These are phyloP conservation scores for Ophiognomonia clavigignenti-juglandacearum DNA, from an alignment of 2,329 filamentous ascomycete species.

Conservation along the genomic window DNA sequence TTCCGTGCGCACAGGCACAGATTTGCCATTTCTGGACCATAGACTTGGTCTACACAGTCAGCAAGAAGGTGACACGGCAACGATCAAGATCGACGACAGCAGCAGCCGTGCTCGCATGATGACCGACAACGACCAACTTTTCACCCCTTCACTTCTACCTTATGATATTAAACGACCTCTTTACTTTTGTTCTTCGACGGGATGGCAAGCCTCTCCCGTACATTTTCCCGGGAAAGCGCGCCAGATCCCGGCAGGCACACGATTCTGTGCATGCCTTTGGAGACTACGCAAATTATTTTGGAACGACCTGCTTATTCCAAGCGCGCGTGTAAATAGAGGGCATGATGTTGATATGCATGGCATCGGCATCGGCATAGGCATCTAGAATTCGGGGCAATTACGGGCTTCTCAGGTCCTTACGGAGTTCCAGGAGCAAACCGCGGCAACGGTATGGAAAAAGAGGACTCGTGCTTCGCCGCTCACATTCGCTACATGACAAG, in stretches of 20 bases:
- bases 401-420: constrained; percentile 25
- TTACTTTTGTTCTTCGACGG: constrained; percentile 8
- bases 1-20: constrained; percentile 64
- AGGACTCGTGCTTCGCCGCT: constrained; percentile 33
- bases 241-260: constrained; percentile 11
- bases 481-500: constrained; percentile 37
- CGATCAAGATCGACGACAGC: constrained; percentile 37
- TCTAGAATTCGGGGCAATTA: constrained; percentile 37
- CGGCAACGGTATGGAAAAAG: constrained; percentile 29
- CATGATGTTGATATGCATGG: constrained; percentile 46
- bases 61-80: constrained; percentile 59
- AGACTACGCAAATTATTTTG: constrained; percentile 14
- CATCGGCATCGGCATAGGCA: constrained; percentile 44
- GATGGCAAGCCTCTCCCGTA: constrained; percentile 10
- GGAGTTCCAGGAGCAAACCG: constrained; percentile 44
- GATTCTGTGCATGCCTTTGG: constrained; percentile 18
- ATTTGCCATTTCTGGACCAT: constrained; percentile 67
- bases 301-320: constrained; percentile 24
- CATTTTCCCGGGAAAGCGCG: constrained; percentile 10
- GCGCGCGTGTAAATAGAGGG: constrained; percentile 41
- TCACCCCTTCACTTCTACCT: constrained; percentile 11
- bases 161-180: constrained; percentile 10
- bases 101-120: constrained; percentile 20
- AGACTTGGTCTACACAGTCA: constrained; percentile 66
- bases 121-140: constrained; percentile 8